Evolutionary conservation across 2,329 filamentous ascomycete genomes (phyloP).

Genomic region (Arthroderma sp.): DNA sequence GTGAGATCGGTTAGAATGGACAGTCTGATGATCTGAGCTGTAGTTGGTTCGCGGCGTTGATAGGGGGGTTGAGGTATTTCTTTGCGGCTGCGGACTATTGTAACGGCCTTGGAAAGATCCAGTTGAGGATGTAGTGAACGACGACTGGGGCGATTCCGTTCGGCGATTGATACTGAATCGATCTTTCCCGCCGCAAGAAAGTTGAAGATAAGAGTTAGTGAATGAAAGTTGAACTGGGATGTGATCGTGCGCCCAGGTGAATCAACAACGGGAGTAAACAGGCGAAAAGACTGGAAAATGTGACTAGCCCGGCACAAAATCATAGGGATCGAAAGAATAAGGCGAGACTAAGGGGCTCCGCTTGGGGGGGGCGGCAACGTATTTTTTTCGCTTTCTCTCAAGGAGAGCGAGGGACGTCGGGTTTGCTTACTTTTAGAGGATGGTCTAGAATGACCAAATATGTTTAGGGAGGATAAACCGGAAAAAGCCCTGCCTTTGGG

Average conservation of each 20-base stretch:
- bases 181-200: too few species aligned
- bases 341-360: neutral
- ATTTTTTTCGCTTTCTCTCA: neutral
- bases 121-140: too few species aligned
- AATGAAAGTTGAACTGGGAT: neutral
- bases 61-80: neutral
- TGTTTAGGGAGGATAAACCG: neutral
- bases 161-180: too few species aligned
- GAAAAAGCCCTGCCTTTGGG: constrained; percentile 1
- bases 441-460: constrained; percentile 2
- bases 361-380: neutral
- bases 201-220: too few species aligned
- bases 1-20: constrained; percentile 1
- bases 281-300: neutral
- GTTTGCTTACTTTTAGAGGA: constrained; percentile 3
- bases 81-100: too few species aligned
- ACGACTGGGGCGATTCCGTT: too few species aligned
- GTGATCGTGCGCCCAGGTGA: neutral
- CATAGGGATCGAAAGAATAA: neutral
- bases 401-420: neutral
- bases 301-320: neutral
- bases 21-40: neutral
- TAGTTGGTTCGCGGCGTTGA: neutral
- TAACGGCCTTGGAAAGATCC: too few species aligned
- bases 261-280: neutral